phyloP scores from a whole-genome alignment of 208 protist genomes.

The Leishmania lainsoni region DNA sequence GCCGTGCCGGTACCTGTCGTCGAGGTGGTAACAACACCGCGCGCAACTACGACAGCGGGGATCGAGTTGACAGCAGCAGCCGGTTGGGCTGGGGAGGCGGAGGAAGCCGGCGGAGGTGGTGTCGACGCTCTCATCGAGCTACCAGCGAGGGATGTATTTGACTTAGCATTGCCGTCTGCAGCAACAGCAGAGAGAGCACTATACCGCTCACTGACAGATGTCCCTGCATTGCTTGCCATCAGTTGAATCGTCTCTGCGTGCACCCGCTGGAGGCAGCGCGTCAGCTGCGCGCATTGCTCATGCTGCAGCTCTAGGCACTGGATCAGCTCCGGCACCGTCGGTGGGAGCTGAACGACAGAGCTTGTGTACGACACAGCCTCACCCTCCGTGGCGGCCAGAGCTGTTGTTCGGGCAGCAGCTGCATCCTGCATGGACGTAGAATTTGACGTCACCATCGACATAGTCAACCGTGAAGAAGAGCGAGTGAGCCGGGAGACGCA shows the following conservation, averaged over 20 bases:
- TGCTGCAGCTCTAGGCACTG: conserved; percentile 35
- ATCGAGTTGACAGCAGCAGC: background rate
- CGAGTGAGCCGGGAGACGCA: no score
- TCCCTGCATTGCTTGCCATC: background rate
- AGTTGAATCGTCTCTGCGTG: conserved; percentile 31
- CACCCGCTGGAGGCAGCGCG: conserved; percentile 35
- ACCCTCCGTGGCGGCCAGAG: background rate
- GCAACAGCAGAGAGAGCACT: background rate
- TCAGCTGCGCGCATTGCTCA: conserved; percentile 35
- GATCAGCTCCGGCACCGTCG: conserved; percentile 60
- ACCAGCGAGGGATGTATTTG: background rate
- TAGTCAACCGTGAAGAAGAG: background rate
- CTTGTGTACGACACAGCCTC: conserved; percentile 27
- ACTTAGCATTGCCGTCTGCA: background rate
- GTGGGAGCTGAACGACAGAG: conserved; percentile 32
- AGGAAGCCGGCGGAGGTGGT: background rate
- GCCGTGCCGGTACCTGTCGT: conserved; percentile 7
- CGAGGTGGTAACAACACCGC: conserved; percentile 3
- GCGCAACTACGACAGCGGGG: conserved; percentile 1
- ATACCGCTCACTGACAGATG: background rate
- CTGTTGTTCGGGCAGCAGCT: background rate
- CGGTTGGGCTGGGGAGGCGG: background rate
- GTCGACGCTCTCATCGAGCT: background rate
- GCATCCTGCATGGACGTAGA: background rate
- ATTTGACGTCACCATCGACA: background rate